Conservation (phyloP, 2,329 filamentous ascomycete species). For the Curvularia hawaiiensis region DNA sequence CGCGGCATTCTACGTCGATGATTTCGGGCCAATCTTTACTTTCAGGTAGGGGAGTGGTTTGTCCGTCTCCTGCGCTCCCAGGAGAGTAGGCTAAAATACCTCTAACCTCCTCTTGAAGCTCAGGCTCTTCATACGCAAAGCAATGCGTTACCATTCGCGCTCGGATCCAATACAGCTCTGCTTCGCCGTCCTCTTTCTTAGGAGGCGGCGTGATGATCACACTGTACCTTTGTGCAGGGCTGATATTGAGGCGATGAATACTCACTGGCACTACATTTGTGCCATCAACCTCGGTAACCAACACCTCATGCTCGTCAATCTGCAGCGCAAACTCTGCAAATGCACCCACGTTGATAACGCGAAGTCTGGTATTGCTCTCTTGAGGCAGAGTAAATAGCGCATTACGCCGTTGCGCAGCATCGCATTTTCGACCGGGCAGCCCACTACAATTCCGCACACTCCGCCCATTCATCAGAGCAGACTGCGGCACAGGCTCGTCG, state of each 20-base stretch:
- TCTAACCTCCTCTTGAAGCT: slow-evolving; percentile 54
- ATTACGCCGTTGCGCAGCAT: slow-evolving; percentile 34
- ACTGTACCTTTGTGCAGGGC: slow-evolving; percentile 73
- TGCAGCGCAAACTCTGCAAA: slow-evolving; percentile 52
- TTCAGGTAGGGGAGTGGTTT: slow-evolving; percentile 28
- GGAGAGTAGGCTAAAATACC: slow-evolving; percentile 56
- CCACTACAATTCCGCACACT: slow-evolving; percentile 46
- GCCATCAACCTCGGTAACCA: slow-evolving; percentile 49
- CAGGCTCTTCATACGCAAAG: slow-evolving; percentile 60
- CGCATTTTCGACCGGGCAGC: slow-evolving; percentile 45
- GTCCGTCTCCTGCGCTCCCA: neutral
- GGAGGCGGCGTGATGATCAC: slow-evolving; percentile 62
- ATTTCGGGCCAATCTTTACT: slow-evolving; percentile 59
- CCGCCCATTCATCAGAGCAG: slow-evolving; percentile 51
- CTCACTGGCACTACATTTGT: slow-evolving; percentile 58
- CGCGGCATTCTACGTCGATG: slow-evolving; percentile 57
- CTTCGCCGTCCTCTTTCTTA: slow-evolving; percentile 31
- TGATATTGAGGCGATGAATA: slow-evolving; percentile 60
- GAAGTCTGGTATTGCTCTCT: slow-evolving; percentile 69
- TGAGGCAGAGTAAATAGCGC: slow-evolving; percentile 46
- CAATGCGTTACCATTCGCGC: slow-evolving; percentile 66
- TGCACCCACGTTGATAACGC: slow-evolving; percentile 63
- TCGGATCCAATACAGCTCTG: slow-evolving; percentile 52
- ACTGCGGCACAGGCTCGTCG: slow-evolving; percentile 62
- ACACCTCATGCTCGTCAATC: slow-evolving; percentile 49